Percentiles rank a stretch among this genome's conserved stretches.
Evolutionary conservation across 352 stramenopile genomes (phyloP).

Genomic region (Halophytophthora batemanensis): DNA sequence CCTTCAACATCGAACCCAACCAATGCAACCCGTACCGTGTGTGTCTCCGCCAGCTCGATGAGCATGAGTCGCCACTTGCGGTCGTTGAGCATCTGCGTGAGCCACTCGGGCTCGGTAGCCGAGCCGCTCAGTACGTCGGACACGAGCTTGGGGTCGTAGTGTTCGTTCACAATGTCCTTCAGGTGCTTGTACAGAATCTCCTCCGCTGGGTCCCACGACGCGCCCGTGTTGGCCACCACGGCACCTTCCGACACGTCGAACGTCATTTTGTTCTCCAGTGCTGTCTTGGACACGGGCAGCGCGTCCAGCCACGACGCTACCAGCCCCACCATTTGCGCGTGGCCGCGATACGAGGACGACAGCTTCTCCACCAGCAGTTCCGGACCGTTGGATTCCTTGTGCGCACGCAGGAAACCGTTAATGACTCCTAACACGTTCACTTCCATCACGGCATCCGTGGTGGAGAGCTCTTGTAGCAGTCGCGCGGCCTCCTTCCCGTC

Average conservation of each 20-base stretch:
- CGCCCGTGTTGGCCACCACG: slow-evolving; percentile 60
- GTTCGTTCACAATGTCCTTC: slow-evolving; percentile 71
- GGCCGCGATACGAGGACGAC: slow-evolving; percentile 81
- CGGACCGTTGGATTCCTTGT: slow-evolving; percentile 76
- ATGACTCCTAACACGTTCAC: slow-evolving; percentile 73
- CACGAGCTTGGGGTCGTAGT: slow-evolving; percentile 84
- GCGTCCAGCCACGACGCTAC: slow-evolving; percentile 81
- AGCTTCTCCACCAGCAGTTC: slow-evolving; percentile 86
- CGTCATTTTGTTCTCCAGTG: slow-evolving; percentile 70
- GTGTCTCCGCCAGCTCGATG: slow-evolving; percentile 80
- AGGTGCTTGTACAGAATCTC: slow-evolving; percentile 76
- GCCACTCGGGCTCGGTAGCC: slow-evolving; percentile 68
- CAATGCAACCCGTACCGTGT: slow-evolving; percentile 48
- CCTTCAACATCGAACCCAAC: no score
- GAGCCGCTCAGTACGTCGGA: slow-evolving; percentile 85
- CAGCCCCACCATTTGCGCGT: slow-evolving; percentile 85
- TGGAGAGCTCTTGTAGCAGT: slow-evolving; percentile 62
- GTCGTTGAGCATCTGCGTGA: slow-evolving; percentile 80
- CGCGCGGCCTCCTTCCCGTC: slow-evolving; percentile 73
- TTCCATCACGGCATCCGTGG: slow-evolving; percentile 84
- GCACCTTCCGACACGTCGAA: slow-evolving; percentile 71
- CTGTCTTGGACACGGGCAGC: slow-evolving; percentile 50
- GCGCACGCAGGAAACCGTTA: slow-evolving; percentile 78
- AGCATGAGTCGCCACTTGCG: slow-evolving; percentile 84
- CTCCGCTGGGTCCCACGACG: slow-evolving; percentile 70